These are phyloP conservation scores for Phytophthora rubi DNA, from an alignment of 352 stramenopile species.

Conservation along the genomic window DNA sequence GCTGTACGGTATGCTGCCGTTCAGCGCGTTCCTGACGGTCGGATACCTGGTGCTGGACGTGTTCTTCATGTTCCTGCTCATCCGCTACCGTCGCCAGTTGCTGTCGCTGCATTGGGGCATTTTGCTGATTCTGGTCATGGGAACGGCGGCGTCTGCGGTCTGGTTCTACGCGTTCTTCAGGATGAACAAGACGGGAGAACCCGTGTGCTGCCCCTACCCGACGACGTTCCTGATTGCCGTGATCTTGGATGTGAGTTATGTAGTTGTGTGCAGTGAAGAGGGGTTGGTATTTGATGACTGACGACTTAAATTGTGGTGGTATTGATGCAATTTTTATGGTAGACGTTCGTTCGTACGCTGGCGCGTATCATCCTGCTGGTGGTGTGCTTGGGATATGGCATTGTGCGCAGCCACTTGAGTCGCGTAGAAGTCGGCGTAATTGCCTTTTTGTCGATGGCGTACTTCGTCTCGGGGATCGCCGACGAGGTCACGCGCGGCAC, in stretches of 20 bases:
- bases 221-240: slow-evolving; percentile 85
- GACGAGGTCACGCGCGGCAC: slow-evolving; percentile 84
- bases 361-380: slow-evolving; percentile 85
- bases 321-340: slow-evolving; percentile 4
- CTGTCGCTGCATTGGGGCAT: slow-evolving; percentile 88
- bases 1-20: slow-evolving; percentile 87
- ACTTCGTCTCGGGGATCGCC: slow-evolving; percentile 77
- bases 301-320: background rate
- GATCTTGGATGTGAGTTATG: slow-evolving; percentile 73
- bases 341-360: slow-evolving; percentile 85
- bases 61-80: slow-evolving; percentile 81
- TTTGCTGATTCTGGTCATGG: slow-evolving; percentile 79
- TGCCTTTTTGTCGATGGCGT: slow-evolving; percentile 69
- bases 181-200: slow-evolving; percentile 90
- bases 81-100: slow-evolving; percentile 69
- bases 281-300: background rate
- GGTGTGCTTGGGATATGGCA: slow-evolving; percentile 92
- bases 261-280: background rate
- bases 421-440: slow-evolving; percentile 60
- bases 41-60: slow-evolving; percentile 82
- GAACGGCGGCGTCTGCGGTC: slow-evolving; percentile 56
- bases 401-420: slow-evolving; percentile 73
- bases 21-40: slow-evolving; percentile 73
- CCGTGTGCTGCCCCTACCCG: slow-evolving; percentile 90
- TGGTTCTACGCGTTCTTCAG: slow-evolving; percentile 89